Base-by-base conservation (phyloP, 1,139 yeast genomes). In the Debaryomycetaceae sp. region DNA sequence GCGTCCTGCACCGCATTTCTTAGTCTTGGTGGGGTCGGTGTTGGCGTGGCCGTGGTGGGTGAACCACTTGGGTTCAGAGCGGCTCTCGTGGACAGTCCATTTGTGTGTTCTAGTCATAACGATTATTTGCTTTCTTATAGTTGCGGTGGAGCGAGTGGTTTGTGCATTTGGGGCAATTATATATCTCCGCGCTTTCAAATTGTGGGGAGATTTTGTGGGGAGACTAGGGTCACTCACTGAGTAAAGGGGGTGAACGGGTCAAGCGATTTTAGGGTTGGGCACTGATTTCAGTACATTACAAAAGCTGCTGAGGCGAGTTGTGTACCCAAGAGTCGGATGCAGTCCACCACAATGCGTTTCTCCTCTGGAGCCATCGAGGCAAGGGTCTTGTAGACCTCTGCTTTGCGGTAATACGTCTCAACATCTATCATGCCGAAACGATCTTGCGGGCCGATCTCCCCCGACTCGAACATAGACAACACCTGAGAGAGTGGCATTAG, bases 1-100 rank as follows among this genome's bases (percentile, higher is more conserved):
- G 48, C 77, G 78, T 33, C 96, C 96, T 29, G 83, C 85, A 35
- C 96, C 96, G 38, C 71, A 70, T 59, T 85, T 86, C 74, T 86
- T 86, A 36, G 83, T 71, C 51, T 78, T 75, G 51, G 77, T 79
- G 36, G 95, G 94, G 39, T 79, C 77, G 35, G 75, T 68, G 46
- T 80, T 78, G 39, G 58, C 53, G 46, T 71, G 70, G 21, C 93
- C 94, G 45, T 73, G 69, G 52, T 81, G 86, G 39, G 88, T 81
- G 56, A 85, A 85, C 75, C 75, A 84, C 51, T 74, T 78, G 34
- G 88, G 76, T 41, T 70, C 75, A 21, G 75, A 65, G 40, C 69
- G 64, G 35, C 71, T 57, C 55, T 81, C 83, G 49, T 75, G 81
- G 28, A 66, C 66, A 23, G 81, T 74, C 81, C 91, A 81, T 62